Conservation (phyloP, 257 asterid genomes). For the Lycium ferocissimum region DNA sequence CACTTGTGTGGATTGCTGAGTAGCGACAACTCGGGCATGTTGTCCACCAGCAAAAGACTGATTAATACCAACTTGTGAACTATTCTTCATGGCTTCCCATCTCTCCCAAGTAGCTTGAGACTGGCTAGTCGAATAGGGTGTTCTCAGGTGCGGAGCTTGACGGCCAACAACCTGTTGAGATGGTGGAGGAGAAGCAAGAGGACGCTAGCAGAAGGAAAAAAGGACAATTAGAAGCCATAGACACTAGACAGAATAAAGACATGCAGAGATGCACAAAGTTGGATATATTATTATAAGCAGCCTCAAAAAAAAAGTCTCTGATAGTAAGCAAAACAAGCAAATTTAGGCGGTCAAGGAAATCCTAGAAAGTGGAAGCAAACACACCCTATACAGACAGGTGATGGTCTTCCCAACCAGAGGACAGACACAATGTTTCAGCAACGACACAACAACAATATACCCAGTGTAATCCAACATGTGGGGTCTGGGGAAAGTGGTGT, state of each 20-base stretch:
- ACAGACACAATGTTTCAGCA: neutral
- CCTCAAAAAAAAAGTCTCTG: conserved; percentile 1
- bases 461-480: too few relatives aligned
- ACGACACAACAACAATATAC: neutral
- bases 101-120: conserved; percentile 42
- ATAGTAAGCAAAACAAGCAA: conserved; percentile 14
- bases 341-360: conserved; percentile 1
- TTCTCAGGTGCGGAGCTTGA: conserved; percentile 35
- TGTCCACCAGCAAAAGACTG: conserved; percentile 40
- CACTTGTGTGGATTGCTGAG: conserved; percentile 51
- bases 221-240: conserved; percentile 28
- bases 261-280: neutral
- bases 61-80: conserved; percentile 40
- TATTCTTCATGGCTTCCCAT: conserved; percentile 31
- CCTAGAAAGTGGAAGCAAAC: conserved; percentile 17
- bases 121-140: conserved; percentile 42
- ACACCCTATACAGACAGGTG: neutral
- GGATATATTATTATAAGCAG: neutral
- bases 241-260: conserved; percentile 19
- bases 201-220: conserved; percentile 36
- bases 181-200: conserved; percentile 37
- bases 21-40: conserved; percentile 45
- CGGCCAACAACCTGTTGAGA: conserved; percentile 45
- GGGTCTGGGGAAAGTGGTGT: too few relatives aligned
- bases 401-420: conserved; percentile 13